Percentiles rank a stretch among this genome's conserved stretches.
Evolutionary conservation across 108 stramenopile species (phyloP).

Genomic region (Nannochloropsis oceanica): DNA sequence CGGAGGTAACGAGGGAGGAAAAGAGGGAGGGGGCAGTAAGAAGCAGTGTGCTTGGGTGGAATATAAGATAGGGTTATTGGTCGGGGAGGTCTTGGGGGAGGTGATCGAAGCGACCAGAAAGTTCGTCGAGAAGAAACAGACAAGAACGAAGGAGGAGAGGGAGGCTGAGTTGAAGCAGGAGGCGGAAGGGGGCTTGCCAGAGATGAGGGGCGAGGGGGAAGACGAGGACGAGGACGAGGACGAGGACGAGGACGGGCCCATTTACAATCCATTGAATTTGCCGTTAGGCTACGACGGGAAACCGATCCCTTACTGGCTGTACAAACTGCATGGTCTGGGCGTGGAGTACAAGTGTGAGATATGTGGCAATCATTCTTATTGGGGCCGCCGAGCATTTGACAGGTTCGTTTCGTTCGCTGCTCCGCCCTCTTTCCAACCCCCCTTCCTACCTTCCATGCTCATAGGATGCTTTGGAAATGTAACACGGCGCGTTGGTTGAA

Average conservation of each 20-base stretch:
- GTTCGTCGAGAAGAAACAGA: conserved; percentile 67
- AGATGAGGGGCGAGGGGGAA: conserved; percentile 4
- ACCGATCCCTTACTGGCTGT: conserved; percentile 98
- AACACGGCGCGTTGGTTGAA: too few species aligned
- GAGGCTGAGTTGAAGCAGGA: conserved; percentile 59
- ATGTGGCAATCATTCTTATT: conserved; percentile 89
- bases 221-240: conserved; percentile 49
- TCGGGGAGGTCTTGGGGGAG: conserved; percentile 66
- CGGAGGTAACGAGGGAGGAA: not conserved
- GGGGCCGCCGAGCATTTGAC: conserved; percentile 46
- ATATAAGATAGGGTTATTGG: conserved; percentile 15
- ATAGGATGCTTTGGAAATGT: too few species aligned
- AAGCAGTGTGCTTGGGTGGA: not conserved
- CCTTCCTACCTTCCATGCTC: not conserved
- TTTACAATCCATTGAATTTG: conserved; percentile 97
- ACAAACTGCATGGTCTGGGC: conserved; percentile 97
- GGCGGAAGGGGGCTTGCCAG: conserved; percentile 40
- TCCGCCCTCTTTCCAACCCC: not conserved
- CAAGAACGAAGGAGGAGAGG: conserved; percentile 75
- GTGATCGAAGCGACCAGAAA: conserved; percentile 67
- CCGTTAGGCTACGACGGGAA: conserved; percentile 97
- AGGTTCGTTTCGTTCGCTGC: not conserved
- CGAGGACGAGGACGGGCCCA: conserved; percentile 78
- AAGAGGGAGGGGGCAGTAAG: not conserved
- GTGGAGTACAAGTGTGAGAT: conserved; percentile 93